These are phyloP conservation scores for Globisporangium ultimum DNA, from an alignment of 352 stramenopile species.

Conservation along the genomic window DNA sequence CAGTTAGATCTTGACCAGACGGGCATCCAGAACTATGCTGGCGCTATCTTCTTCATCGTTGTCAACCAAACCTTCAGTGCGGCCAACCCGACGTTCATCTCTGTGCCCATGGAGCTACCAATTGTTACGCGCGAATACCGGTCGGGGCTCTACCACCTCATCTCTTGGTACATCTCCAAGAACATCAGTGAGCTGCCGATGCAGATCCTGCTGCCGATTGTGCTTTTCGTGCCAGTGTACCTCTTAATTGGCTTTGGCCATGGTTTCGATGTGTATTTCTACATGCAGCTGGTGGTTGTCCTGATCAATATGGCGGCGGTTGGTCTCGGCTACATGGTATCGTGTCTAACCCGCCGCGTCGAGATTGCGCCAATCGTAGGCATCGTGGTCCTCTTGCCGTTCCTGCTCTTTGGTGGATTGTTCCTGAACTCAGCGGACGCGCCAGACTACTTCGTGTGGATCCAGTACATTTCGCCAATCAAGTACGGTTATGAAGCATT, in stretches of 20 bases:
- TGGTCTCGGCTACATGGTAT: conserved; percentile 42
- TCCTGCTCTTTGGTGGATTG: conserved; percentile 45
- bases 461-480: conserved; percentile 43
- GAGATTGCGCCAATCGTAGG: conserved; percentile 40
- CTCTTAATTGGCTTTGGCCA: conserved; percentile 41
- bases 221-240: conserved; percentile 34
- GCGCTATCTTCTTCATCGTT: conserved; percentile 45
- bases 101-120: conserved; percentile 38
- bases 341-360: conserved; percentile 23
- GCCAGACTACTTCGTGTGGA: conserved; percentile 41
- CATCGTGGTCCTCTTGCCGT: conserved; percentile 32
- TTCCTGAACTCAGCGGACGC: conserved; percentile 39
- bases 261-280: conserved; percentile 31
- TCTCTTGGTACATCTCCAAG: conserved; percentile 48
- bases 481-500: conserved; percentile 45
- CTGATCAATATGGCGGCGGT: conserved; percentile 29
- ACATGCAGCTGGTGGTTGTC: conserved; percentile 35
- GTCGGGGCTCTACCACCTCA: conserved; percentile 28
- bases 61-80: conserved; percentile 35
- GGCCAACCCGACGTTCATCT: conserved; percentile 29
- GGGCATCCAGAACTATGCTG: conserved; percentile 40
- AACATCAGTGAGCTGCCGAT: conserved; percentile 46
- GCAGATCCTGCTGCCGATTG: conserved; percentile 40
- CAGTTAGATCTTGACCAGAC: conserved; percentile 34
- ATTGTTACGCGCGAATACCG: conserved; percentile 44